These are phyloP conservation scores for Colletotrichum sp. DNA, from an alignment of 2,329 filamentous ascomycete genomes.

Conservation along the genomic window DNA sequence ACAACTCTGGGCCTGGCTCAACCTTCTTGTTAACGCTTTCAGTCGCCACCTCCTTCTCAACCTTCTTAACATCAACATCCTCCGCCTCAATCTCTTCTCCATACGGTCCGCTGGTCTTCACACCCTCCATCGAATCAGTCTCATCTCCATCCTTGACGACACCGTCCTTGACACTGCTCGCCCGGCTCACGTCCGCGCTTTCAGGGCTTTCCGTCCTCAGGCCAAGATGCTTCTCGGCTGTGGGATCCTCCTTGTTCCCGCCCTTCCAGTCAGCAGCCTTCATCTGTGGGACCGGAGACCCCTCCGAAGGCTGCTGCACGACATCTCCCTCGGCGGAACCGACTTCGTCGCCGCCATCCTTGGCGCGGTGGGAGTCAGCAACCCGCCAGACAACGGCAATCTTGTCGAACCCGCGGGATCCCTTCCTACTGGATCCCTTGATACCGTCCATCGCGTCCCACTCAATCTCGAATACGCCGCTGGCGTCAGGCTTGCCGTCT, in stretches of 20 bases:
- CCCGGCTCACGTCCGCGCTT: conserved; percentile 72
- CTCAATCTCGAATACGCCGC: conserved; percentile 64
- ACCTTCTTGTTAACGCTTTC: neutral
- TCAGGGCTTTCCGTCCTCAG: conserved; percentile 68
- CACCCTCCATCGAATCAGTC: conserved; percentile 30
- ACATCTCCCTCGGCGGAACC: conserved; percentile 29
- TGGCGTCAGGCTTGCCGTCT: conserved; percentile 68
- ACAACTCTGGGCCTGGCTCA: conserved; percentile 3
- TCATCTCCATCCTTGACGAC: conserved; percentile 26
- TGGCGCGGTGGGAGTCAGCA: conserved; percentile 1
- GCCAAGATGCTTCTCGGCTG: conserved; percentile 69
- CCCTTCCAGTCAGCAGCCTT: conserved; percentile 79
- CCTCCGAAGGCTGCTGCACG: conserved; percentile 67
- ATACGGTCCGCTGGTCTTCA: conserved; percentile 39
- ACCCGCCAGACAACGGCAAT: conserved; percentile 85
- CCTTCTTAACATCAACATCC: conserved; percentile 2
- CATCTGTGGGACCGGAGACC: conserved; percentile 74
- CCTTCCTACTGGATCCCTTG: conserved; percentile 86
- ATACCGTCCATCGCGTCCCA: conserved; percentile 87
- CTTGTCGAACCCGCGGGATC: conserved; percentile 79
- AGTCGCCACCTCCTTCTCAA: neutral
- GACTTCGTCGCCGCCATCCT: conserved; percentile 28
- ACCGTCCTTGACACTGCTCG: conserved; percentile 67
- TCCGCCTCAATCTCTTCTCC: conserved; percentile 32
- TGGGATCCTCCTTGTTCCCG: conserved; percentile 48